These are phyloP conservation scores for Eucalyptus marginata DNA, from an alignment of 345 rosid species.

Conservation along the genomic window DNA sequence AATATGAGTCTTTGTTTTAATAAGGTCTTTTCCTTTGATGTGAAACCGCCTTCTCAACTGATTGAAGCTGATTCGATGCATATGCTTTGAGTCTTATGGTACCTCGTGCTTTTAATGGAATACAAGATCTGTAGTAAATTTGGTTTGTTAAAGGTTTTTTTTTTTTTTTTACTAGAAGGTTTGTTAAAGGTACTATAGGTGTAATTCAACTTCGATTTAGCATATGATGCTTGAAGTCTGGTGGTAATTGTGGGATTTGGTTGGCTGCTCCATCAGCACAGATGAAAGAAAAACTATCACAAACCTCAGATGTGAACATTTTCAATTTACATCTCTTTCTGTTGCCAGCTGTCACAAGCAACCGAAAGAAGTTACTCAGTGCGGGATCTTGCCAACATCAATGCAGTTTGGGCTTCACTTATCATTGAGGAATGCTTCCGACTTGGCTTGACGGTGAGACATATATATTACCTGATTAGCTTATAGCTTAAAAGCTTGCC, in stretches of 20 bases:
- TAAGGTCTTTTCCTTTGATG: not conserved
- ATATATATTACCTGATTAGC: not conserved
- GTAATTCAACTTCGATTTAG: not conserved
- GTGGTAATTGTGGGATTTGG: not conserved
- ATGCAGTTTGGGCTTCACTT: constrained; percentile 83
- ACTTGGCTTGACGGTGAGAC: constrained; percentile 80
- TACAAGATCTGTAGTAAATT: not conserved
- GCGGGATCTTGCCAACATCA: constrained; percentile 47
- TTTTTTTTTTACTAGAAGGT: not conserved
- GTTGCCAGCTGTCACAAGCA: constrained; percentile 49
- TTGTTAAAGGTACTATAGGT: not conserved
- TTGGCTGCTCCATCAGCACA: not conserved
- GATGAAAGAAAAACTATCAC: not conserved
- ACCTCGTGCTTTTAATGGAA: not conserved
- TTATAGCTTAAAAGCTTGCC: constrained; percentile 5
- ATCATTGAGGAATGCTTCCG: constrained; percentile 88
- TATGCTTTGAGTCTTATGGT: not conserved
- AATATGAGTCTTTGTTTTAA: not conserved
- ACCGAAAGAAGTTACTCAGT: constrained; percentile 20
- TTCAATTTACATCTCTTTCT: constrained; percentile 5
- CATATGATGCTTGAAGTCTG: not conserved
- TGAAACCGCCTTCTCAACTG: not conserved
- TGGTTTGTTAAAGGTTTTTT: not conserved
- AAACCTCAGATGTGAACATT: constrained; percentile 1
- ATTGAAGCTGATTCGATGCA: not conserved